Conservation (phyloP, 805 yeast species). For the Wickerhamiella lipophila region DNA sequence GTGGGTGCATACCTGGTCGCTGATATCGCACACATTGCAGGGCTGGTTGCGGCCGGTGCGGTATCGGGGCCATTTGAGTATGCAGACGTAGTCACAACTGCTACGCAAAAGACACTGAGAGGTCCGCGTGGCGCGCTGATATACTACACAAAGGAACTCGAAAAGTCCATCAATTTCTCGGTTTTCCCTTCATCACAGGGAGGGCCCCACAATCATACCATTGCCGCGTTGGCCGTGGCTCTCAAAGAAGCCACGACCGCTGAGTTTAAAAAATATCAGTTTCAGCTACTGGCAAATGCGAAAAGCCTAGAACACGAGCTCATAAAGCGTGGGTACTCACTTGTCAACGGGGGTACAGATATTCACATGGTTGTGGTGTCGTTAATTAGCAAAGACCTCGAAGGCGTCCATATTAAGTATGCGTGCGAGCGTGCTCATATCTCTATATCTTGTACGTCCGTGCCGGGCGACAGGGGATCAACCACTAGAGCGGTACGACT, state of each 20-base stretch:
- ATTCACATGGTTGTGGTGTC: slow-evolving; percentile 90
- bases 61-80: slow-evolving; percentile 92
- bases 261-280: slow-evolving; percentile 82
- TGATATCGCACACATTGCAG: slow-evolving; percentile 98
- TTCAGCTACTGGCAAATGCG: slow-evolving; percentile 78
- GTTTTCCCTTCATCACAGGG: slow-evolving; percentile 99
- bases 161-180: slow-evolving; percentile 87
- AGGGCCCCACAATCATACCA: slow-evolving; percentile 99
- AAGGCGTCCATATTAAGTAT: slow-evolving; percentile 92
- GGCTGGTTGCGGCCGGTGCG: slow-evolving; percentile 88
- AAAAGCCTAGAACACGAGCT: slow-evolving; percentile 65
- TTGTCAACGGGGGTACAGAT: slow-evolving; percentile 93
- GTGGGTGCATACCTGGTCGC: slow-evolving; percentile 92
- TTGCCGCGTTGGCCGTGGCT: slow-evolving; percentile 93
- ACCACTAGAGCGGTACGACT: slow-evolving; percentile 93
- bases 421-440: slow-evolving; percentile 89
- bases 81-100: slow-evolving; percentile 95
- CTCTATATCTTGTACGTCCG: slow-evolving; percentile 91
- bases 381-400: slow-evolving; percentile 66
- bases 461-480: slow-evolving; percentile 95
- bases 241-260: slow-evolving; percentile 85
- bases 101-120: slow-evolving; percentile 95
- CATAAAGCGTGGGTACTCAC: slow-evolving; percentile 54
- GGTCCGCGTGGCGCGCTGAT: slow-evolving; percentile 99
- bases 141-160: slow-evolving; percentile 92